Percentiles rank a stretch among this genome's conserved stretches.
Evolutionary conservation across 345 rosid species (phyloP).

Genomic region (Bretschneidera sinensis): DNA sequence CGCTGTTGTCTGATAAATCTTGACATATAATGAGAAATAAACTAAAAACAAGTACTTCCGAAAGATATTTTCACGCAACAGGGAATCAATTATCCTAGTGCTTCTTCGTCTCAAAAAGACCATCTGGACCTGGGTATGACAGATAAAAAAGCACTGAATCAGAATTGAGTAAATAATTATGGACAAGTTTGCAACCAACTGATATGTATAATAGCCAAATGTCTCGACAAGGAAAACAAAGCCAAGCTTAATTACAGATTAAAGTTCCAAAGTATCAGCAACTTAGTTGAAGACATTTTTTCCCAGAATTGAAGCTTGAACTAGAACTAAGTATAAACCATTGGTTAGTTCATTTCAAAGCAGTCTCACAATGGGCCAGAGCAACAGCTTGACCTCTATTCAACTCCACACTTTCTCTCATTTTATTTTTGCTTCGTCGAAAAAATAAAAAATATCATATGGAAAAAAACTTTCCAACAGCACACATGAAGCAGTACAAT

Average conservation of each 20-base stretch:
- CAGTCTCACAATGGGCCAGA: not conserved
- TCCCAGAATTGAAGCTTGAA: not conserved
- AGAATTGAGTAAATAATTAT: no score
- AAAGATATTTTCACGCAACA: not conserved
- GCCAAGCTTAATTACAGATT: not conserved
- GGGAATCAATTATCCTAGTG: slow-evolving; percentile 35
- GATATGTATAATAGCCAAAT: no score
- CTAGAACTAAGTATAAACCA: not conserved
- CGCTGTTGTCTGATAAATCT: slow-evolving; percentile 1
- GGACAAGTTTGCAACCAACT: no score
- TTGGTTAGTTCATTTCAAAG: not conserved
- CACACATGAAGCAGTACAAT: not conserved
- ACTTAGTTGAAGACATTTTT: no score
- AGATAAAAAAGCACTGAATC: not conserved
- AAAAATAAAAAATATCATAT: no score
- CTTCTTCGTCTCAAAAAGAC: slow-evolving; percentile 66
- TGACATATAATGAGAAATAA: not conserved
- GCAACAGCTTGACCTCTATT: no score
- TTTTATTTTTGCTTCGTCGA: no score
- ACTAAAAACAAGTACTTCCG: not conserved
- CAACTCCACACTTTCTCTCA: no score
- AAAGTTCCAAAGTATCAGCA: not conserved
- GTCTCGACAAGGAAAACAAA: not conserved
- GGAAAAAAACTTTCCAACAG: no score
- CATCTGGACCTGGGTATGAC: slow-evolving; percentile 74